A percentile compares a stretch with the other conserved stretches of the same genome.
These are phyloP conservation scores for Ascochyta rabiei DNA, from an alignment of 2,329 filamentous ascomycete genomes.

Conservation along the genomic window DNA sequence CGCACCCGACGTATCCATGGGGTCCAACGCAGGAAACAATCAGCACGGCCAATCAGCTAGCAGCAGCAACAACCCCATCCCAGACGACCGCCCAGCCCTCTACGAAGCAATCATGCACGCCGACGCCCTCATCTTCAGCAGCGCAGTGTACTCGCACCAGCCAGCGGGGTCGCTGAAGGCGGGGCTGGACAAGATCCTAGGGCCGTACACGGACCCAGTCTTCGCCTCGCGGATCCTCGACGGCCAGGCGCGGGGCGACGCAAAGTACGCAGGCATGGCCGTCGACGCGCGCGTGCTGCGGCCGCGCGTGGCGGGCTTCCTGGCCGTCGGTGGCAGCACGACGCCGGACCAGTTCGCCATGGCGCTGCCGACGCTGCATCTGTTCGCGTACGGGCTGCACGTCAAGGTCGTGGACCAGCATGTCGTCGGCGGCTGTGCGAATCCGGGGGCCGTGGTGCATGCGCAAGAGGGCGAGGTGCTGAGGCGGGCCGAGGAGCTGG, in stretches of 20 bases:
- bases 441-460: constrained; percentile 10
- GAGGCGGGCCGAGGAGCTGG: constrained; percentile 1
- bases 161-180: constrained; percentile 9
- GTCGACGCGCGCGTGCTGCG: constrained; percentile 11
- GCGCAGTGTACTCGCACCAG: constrained; percentile 18
- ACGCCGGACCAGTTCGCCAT: constrained; percentile 19
- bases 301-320: constrained; percentile 3
- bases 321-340: constrained; percentile 10
- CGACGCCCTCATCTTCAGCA: constrained; percentile 12
- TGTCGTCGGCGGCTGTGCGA: constrained; percentile 6
- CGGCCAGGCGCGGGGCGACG: background rate
- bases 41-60: background rate
- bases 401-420: constrained; percentile 15
- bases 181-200: constrained; percentile 12
- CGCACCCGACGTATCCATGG: constrained; percentile 8
- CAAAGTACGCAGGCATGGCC: background rate
- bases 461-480: background rate
- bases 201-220: constrained; percentile 13
- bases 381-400: constrained; percentile 11
- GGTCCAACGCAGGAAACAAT: constrained; percentile 11
- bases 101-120: constrained; percentile 13
- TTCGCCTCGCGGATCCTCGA: constrained; percentile 5
- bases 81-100: constrained; percentile 6
- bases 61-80: background rate
- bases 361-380: constrained; percentile 15